These are phyloP conservation scores for Candida tropicalis DNA, from an alignment of 1,139 yeast genomes.

Conservation along the genomic window DNA sequence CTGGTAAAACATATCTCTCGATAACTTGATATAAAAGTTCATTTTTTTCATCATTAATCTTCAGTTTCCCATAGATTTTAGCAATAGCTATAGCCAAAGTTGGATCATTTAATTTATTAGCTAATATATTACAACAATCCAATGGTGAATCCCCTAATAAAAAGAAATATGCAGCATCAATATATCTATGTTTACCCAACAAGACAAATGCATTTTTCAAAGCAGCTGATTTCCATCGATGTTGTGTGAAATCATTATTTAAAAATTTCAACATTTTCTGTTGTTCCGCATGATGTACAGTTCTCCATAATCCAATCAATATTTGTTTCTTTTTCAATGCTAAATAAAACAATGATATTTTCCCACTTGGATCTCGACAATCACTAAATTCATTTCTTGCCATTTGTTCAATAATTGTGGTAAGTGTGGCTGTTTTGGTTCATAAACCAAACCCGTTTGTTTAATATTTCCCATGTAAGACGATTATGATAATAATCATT, in stretches of 20 bases:
- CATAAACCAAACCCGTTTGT: constrained; percentile 74
- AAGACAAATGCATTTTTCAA: constrained; percentile 89
- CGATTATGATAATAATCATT: constrained; percentile 47
- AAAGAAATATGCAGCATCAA: constrained; percentile 90
- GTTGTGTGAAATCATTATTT: constrained; percentile 69
- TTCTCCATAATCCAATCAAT: constrained; percentile 80
- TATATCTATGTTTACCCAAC: constrained; percentile 81
- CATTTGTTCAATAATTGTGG: constrained; percentile 59
- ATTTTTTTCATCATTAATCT: constrained; percentile 9
- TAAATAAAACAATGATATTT: constrained; percentile 72
- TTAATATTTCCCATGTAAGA: constrained; percentile 63
- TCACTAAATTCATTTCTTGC: constrained; percentile 71
- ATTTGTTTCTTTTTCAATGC: constrained; percentile 80
- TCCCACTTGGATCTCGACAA: constrained; percentile 69
- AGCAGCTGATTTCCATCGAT: constrained; percentile 87
- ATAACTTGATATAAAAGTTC: constrained; percentile 51
- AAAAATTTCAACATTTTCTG: constrained; percentile 78
- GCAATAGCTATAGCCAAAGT: constrained; percentile 81
- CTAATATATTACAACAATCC: constrained; percentile 77
- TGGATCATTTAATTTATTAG: constrained; percentile 65
- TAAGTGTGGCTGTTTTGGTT: constrained; percentile 56
- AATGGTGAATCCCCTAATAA: constrained; percentile 73
- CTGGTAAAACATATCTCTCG: constrained; percentile 55
- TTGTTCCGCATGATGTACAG: constrained; percentile 78
- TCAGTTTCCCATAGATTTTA: constrained; percentile 52